These are phyloP conservation scores for Tritrichomonas foetus DNA, from an alignment of 208 protist genomes.

Conservation along the genomic window DNA sequence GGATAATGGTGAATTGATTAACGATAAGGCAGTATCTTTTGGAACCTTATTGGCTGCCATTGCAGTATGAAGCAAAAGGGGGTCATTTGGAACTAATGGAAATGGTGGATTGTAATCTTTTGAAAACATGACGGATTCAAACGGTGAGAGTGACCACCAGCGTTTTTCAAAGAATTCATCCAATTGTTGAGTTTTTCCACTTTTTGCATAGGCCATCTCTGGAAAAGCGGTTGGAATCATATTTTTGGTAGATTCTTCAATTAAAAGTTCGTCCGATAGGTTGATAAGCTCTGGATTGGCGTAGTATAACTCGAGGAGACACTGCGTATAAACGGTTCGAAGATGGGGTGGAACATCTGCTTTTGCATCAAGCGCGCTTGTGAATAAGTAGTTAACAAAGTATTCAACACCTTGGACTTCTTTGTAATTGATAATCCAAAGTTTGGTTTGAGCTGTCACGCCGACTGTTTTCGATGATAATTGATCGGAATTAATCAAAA, in stretches of 20 bases:
- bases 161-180: neutral
- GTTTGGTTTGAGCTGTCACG: neutral
- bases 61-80: neutral
- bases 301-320: neutral
- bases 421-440: neutral
- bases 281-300: neutral
- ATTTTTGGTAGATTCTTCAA: neutral
- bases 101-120: neutral
- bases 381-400: neutral
- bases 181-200: neutral
- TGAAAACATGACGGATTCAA: neutral
- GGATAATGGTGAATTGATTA: neutral
- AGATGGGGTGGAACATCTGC: neutral
- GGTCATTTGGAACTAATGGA: slow-evolving; percentile 9
- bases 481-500: neutral
- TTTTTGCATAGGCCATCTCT: neutral
- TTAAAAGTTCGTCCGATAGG: neutral
- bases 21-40: neutral
- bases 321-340: neutral
- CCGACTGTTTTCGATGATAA: neutral
- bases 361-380: neutral
- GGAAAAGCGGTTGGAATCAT: neutral
- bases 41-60: neutral
- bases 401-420: neutral
- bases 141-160: neutral